A percentile compares a stretch with the other conserved stretches of the same genome.
phyloP scores from a whole-genome alignment of 768 basidiomycete genomes.

The Saitozyma podzolica region DNA sequence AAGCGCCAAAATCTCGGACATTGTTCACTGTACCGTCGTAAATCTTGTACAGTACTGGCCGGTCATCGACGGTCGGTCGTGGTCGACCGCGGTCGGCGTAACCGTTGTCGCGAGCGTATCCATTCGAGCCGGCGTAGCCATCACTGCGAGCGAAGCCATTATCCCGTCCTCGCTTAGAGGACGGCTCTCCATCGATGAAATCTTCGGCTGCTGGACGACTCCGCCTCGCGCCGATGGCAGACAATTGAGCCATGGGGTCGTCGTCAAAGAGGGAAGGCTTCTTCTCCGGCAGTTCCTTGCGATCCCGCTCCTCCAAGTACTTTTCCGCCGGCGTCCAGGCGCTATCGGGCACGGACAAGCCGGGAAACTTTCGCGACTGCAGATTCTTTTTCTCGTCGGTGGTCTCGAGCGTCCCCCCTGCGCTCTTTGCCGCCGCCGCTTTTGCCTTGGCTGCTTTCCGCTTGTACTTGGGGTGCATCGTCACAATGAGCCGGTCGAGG shows the following conservation, averaged over 20 bases:
- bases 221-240: conserved; percentile 67
- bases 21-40: conserved; percentile 83
- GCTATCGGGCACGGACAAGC: conserved; percentile 77
- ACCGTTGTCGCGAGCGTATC: conserved; percentile 32
- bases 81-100: conserved; percentile 24
- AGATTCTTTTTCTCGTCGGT: conserved; percentile 66
- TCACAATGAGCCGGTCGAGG: conserved; percentile 89
- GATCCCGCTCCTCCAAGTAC: conserved; percentile 34
- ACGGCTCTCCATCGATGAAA: conserved; percentile 51
- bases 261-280: conserved; percentile 68
- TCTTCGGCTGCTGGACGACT: conserved; percentile 54
- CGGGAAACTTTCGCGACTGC: conserved; percentile 83
- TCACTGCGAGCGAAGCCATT: conserved; percentile 49
- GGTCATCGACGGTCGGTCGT: conserved; percentile 63
- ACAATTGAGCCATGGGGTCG: conserved; percentile 77
- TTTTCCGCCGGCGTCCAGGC: conserved; percentile 61
- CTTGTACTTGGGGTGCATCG: conserved; percentile 94
- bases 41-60: conserved; percentile 88
- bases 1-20: conserved; percentile 93
- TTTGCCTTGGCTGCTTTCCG: conserved; percentile 60
- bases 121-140: conserved; percentile 24
- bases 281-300: conserved; percentile 9
- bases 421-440: conserved; percentile 23
- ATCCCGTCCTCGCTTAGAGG: conserved; percentile 61
- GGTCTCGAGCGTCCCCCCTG: conserved; percentile 9